phyloP scores from a whole-genome alignment of 345 rosid species.

The Linum trigynum region DNA sequence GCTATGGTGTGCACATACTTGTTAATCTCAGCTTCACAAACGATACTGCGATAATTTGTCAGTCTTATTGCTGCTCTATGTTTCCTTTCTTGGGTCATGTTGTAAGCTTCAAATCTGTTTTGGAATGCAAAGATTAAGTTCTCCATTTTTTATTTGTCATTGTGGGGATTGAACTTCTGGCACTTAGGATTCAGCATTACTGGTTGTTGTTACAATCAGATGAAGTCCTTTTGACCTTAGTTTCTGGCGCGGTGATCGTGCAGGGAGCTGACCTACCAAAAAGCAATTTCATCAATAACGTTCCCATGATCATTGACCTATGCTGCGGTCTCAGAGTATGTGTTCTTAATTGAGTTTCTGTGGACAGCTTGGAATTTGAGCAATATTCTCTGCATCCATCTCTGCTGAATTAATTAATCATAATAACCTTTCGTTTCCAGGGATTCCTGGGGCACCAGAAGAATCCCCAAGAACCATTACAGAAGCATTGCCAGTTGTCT shows the following conservation, averaged over 20 bases:
- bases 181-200: not conserved
- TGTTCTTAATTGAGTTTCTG: slow-evolving; percentile 10
- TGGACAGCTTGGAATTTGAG: slow-evolving; percentile 8
- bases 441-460: slow-evolving; percentile 83
- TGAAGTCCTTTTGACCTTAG: not conserved
- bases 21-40: too few species aligned
- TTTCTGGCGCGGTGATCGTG: not conserved
- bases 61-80: too few species aligned
- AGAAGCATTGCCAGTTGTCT: slow-evolving; percentile 80
- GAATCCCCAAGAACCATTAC: slow-evolving; percentile 71
- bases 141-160: slow-evolving; percentile 9
- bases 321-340: slow-evolving; percentile 60
- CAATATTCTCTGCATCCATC: not conserved
- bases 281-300: slow-evolving; percentile 88
- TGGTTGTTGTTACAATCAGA: not conserved
- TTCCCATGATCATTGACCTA: slow-evolving; percentile 82
- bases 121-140: not conserved
- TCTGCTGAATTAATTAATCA: slow-evolving; percentile 1
- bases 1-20: too few species aligned
- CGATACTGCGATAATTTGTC: too few species aligned
- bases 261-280: slow-evolving; percentile 86
- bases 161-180: too few species aligned
- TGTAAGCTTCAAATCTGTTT: not conserved
- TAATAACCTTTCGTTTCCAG: slow-evolving; percentile 27
- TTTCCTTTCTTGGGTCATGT: not conserved